These are phyloP conservation scores for Rhizomucor miehei DNA, from an alignment of 371 early-diverging fungal genomes.

Conservation along the genomic window DNA sequence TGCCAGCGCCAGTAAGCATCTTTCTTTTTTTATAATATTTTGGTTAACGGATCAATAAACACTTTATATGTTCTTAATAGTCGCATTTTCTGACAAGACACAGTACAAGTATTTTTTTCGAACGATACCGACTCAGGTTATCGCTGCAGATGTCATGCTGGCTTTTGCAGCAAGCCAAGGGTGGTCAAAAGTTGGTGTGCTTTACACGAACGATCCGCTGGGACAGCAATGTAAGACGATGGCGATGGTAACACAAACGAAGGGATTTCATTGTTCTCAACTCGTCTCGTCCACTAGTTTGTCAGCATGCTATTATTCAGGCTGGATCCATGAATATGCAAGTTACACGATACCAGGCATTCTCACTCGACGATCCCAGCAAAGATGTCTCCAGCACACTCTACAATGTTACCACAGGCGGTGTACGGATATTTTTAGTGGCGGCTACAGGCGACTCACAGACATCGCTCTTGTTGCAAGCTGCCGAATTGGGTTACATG, in stretches of 20 bases:
- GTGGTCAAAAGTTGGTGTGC: constrained; percentile 45
- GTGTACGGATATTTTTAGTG: constrained; percentile 43
- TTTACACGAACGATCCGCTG: constrained; percentile 44
- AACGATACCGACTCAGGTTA: constrained; percentile 50
- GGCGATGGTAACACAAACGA: too few relatives aligned
- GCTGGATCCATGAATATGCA: constrained; percentile 30
- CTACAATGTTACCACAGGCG: constrained; percentile 27
- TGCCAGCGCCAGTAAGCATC: constrained; percentile 36
- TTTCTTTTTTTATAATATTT: background rate
- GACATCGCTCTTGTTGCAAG: constrained; percentile 30
- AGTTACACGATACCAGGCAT: constrained; percentile 31
- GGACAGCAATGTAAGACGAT: constrained; percentile 47
- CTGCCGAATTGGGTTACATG: constrained; percentile 29
- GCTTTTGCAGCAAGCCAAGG: constrained; percentile 35
- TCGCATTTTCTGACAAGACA: constrained; percentile 41
- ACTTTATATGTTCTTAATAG: constrained; percentile 14
- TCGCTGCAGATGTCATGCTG: constrained; percentile 47
- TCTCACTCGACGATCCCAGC: constrained; percentile 15
- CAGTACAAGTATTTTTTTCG: constrained; percentile 51
- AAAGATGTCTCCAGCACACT: constrained; percentile 21
- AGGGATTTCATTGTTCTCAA: background rate
- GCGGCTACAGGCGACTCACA: constrained; percentile 31
- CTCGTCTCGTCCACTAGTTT: constrained; percentile 19
- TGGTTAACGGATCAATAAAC: background rate
- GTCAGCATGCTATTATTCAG: constrained; percentile 40